phyloP scores from a whole-genome alignment of 106 monocot species.

The Acanthochlamys bracteata region DNA sequence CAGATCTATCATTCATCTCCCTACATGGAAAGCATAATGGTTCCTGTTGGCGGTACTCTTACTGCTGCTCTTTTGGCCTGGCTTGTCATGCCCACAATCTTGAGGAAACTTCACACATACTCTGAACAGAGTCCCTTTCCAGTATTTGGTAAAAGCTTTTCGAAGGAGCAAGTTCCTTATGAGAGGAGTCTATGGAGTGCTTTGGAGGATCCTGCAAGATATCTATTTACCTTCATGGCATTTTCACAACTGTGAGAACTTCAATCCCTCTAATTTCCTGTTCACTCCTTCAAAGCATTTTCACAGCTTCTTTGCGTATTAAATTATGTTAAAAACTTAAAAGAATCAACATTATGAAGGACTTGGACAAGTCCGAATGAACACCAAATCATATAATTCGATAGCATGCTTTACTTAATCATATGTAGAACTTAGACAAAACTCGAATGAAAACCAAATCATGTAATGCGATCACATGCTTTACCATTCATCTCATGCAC shows the following conservation, averaged over 20 bases:
- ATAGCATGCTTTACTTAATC: too few relatives aligned
- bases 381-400: too few relatives aligned
- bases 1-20: conserved; percentile 71
- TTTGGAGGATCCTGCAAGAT: conserved; percentile 93
- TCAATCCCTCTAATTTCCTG: background rate
- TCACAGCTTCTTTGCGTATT: too few relatives aligned
- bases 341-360: too few relatives aligned
- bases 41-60: conserved; percentile 62
- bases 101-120: conserved; percentile 66
- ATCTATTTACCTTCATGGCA: conserved; percentile 78
- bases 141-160: conserved; percentile 29
- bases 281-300: background rate
- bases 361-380: too few relatives aligned
- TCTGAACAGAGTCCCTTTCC: conserved; percentile 35
- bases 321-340: too few relatives aligned
- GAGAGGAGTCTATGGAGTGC: conserved; percentile 83
- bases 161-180: conserved; percentile 42
- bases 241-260: conserved; percentile 78
- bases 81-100: conserved; percentile 76
- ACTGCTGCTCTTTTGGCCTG: conserved; percentile 63
- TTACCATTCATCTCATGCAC: too few relatives aligned
- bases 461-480: too few relatives aligned
- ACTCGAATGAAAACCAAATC: too few relatives aligned
- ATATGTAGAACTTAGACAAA: too few relatives aligned
- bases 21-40: conserved; percentile 57